Evolutionary conservation across 148 eudicot species (phyloP), one percentile per base, ranked within the genome.

Genomic region (Polygonum aviculare): DNA sequence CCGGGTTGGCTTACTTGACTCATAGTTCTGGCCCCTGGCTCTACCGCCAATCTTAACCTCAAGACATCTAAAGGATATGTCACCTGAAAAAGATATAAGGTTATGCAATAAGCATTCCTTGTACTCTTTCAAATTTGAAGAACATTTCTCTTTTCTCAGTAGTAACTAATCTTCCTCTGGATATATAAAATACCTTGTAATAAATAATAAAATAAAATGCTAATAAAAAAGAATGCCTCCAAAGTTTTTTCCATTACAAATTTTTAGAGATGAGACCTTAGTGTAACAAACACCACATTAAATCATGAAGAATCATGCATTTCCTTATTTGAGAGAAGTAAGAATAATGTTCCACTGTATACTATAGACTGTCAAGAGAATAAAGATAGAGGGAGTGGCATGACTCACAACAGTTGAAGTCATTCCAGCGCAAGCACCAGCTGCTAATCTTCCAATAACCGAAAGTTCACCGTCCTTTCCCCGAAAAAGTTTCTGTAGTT

Each of bases 51-150:
- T 82, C 98, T 85, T 82, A 92, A 85, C 82, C 98, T 84, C 78
- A 95, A 84, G 60, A 95, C 96, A 84, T 95, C 98, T 74, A 95
- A 81, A 22, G 98, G 98, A 83, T 95, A 92, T 12, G 98, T 95
- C 77, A 95, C 96, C 98, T 95, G 80, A 62, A 62, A 22, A 31
- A 62, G 31, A 22, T 22, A 60, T 22, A 59, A 62, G 16, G 38
- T 9, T 62, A 62, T 26, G 12, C 38, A 62, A 31, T 62, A 6
- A 59, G 26, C 65, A 59, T 59, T 59, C 33, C 22, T 1, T 21
- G 57, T 21, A 59, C 33, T 59, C 14, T n/a, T 51, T 3, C 36
- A 10, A 22, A 22, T 10, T 19, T 2, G 22, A 21, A 22, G 33
- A 26, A 59, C 35, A 59, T 59, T 21, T 26, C 65, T 22, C 35